These are phyloP conservation scores for Babesia bovis DNA, from an alignment of 169 alveolate genomes.

Conservation along the genomic window DNA sequence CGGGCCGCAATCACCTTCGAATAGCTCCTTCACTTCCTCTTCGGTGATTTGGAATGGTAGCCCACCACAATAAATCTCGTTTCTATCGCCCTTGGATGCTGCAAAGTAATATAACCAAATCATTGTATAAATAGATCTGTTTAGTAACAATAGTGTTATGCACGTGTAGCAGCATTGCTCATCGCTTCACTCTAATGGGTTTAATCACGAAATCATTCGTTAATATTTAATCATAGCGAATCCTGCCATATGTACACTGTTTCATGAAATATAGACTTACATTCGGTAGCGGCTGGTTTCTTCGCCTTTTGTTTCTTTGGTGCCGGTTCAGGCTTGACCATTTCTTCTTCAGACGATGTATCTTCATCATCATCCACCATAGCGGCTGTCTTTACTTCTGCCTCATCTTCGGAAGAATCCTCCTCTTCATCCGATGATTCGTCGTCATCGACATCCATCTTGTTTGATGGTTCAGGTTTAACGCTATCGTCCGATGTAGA, in stretches of 20 bases:
- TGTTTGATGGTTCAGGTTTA: not conserved
- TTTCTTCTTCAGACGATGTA: slow-evolving; percentile 5
- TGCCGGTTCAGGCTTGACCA: slow-evolving; percentile 11
- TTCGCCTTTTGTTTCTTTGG: slow-evolving; percentile 25
- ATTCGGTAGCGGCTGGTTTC: not conserved
- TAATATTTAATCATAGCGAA: slow-evolving; percentile 52
- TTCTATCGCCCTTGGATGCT: slow-evolving; percentile 44
- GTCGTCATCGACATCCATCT: slow-evolving; percentile 11
- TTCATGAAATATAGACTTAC: not conserved
- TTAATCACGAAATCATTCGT: slow-evolving; percentile 25
- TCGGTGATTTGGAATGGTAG: slow-evolving; percentile 85
- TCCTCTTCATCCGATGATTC: slow-evolving; percentile 21
- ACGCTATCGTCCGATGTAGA: not conserved
- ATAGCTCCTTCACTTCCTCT: slow-evolving; percentile 81
- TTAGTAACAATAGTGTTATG: not conserved
- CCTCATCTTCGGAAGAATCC: slow-evolving; percentile 12
- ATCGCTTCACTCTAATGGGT: slow-evolving; percentile 69
- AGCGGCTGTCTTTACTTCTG: not conserved
- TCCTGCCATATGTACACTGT: not conserved
- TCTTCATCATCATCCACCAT: slow-evolving; percentile 6
- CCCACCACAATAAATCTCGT: slow-evolving; percentile 87
- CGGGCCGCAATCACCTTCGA: slow-evolving; percentile 87
- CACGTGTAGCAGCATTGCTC: slow-evolving; percentile 32
- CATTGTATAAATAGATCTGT: not conserved
- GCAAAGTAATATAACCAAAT: not conserved